phyloP scores from a whole-genome alignment of 73 alveolate genomes.

The Symbiodinium natans region DNA sequence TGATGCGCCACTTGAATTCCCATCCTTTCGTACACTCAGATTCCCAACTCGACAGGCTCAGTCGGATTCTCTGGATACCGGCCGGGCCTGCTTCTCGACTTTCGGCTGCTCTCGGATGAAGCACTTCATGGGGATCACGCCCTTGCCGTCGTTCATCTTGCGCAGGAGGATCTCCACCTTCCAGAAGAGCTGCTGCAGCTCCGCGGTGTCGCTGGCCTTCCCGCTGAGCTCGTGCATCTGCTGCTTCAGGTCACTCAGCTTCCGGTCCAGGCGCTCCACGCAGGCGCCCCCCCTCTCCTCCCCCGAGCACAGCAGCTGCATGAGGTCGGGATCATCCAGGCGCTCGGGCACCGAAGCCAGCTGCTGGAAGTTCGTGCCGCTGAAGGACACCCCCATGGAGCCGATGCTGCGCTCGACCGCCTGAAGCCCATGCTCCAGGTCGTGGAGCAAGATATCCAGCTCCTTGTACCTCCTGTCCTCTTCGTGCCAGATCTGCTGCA shows the following conservation, averaged over 20 bases:
- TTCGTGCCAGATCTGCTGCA: not conserved
- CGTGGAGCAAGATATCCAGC: constrained; percentile 58
- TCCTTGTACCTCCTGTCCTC: constrained; percentile 50
- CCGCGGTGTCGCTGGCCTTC: constrained; percentile 19
- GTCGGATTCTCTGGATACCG: not conserved
- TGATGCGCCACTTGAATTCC: too few species aligned
- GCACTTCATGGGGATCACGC: constrained; percentile 79
- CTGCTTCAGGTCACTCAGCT: constrained; percentile 26
- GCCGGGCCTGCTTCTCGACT: not conserved
- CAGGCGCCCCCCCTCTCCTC: constrained; percentile 49
- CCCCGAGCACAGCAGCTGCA: constrained; percentile 14
- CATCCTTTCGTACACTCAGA: too few species aligned
- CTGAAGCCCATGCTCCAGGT: constrained; percentile 74
- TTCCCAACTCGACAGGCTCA: too few species aligned
- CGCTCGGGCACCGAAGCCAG: constrained; percentile 89
- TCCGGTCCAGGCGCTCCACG: constrained; percentile 47
- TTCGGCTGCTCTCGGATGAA: constrained; percentile 51
- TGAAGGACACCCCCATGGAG: constrained; percentile 77
- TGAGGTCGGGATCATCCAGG: constrained; percentile 24
- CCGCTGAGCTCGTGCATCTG: constrained; percentile 42
- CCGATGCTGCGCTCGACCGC: constrained; percentile 85
- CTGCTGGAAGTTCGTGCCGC: constrained; percentile 89
- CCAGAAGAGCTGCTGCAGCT: not conserved
- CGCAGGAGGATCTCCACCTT: constrained; percentile 1
- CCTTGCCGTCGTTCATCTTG: constrained; percentile 50